phyloP scores from a whole-genome alignment of 208 protist genomes.

The Phytomonas serpens region DNA sequence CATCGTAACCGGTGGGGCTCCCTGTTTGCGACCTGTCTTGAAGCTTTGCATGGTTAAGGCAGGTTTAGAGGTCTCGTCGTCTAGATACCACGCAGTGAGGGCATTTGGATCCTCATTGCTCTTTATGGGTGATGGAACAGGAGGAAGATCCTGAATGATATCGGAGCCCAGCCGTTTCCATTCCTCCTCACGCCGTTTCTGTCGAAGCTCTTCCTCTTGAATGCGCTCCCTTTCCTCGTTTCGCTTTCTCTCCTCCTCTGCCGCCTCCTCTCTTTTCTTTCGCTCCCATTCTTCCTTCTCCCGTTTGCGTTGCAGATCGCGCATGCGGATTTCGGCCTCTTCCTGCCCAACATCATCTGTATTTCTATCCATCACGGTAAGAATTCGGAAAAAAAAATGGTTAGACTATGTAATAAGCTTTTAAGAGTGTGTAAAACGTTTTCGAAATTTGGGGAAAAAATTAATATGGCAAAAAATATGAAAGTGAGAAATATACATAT shows the following conservation, averaged over 20 bases:
- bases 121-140: slow-evolving; percentile 58
- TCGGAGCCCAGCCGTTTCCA: slow-evolving; percentile 75
- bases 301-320: slow-evolving; percentile 51
- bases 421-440: neutral
- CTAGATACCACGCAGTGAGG: slow-evolving; percentile 77
- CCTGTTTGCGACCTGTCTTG: slow-evolving; percentile 51
- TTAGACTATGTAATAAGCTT: neutral
- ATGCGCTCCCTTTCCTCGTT: slow-evolving; percentile 48
- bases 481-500: neutral
- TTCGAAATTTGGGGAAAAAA: neutral
- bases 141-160: slow-evolving; percentile 72
- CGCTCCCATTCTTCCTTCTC: slow-evolving; percentile 74
- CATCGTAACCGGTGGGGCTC: slow-evolving; percentile 40
- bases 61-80: slow-evolving; percentile 71
- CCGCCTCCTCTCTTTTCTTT: slow-evolving; percentile 39
- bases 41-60: slow-evolving; percentile 56
- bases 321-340: slow-evolving; percentile 77
- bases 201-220: slow-evolving; percentile 62
- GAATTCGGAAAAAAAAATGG: neutral
- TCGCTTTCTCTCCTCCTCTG: slow-evolving; percentile 46
- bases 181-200: slow-evolving; percentile 63
- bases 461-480: slow-evolving; percentile 1
- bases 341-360: slow-evolving; percentile 49
- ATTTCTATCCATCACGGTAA: slow-evolving; percentile 20
- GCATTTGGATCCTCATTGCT: slow-evolving; percentile 35